Evolutionary conservation across 768 basidiomycete genomes (phyloP).

Genomic region (Mycena rebaudengoi): DNA sequence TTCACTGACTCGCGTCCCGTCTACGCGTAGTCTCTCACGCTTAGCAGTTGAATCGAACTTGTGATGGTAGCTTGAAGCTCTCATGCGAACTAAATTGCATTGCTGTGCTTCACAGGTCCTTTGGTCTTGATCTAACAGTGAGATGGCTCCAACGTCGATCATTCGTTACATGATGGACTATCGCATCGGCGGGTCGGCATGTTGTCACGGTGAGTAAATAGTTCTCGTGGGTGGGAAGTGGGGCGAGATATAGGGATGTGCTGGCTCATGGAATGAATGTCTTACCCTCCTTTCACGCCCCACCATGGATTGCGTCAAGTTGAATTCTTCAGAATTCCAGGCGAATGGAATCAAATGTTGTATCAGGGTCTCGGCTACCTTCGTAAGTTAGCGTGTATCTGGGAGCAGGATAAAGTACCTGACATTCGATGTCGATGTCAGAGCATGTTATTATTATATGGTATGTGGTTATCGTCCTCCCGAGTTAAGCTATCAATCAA

Average conservation of each 20-base stretch:
- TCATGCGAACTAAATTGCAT: constrained; percentile 3
- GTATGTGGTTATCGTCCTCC: neutral
- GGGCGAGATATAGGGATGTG: constrained; percentile 1
- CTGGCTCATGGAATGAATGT: neutral
- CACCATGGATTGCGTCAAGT: constrained; percentile 8
- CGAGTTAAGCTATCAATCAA: neutral
- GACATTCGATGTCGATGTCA: neutral
- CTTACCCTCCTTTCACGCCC: constrained; percentile 1
- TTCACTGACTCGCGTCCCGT: neutral
- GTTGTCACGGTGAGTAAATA: neutral
- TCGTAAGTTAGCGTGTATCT: constrained; percentile 1
- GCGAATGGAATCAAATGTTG: constrained; percentile 16
- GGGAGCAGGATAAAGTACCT: neutral
- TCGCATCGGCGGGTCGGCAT: constrained; percentile 6
- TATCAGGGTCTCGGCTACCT: constrained; percentile 10
- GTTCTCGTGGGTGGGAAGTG: constrained; percentile 1
- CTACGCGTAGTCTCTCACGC: neutral
- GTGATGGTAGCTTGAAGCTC: neutral
- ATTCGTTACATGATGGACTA: constrained; percentile 1
- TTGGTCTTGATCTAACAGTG: neutral
- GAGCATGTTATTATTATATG: constrained; percentile 12
- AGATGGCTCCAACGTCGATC: constrained; percentile 1
- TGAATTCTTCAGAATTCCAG: constrained; percentile 6
- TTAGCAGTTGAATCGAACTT: constrained; percentile 1
- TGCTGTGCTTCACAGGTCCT: constrained; percentile 1